Conservation (phyloP, 2,329 filamentous ascomycete genomes). For the Eutypa lata region DNA sequence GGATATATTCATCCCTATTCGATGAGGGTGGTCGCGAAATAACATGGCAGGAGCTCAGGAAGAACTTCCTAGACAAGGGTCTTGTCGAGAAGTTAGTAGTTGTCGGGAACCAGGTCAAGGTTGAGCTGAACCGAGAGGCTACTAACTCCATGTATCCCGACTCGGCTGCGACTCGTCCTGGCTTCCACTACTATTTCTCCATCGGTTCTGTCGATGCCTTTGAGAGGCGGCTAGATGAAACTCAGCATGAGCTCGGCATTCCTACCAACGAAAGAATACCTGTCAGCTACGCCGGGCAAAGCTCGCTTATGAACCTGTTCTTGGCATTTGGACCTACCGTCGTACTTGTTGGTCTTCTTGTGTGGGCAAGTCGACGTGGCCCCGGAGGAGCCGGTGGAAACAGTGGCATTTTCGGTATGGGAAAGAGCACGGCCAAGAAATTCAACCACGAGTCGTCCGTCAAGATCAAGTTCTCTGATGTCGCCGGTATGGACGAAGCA, state of each 20-base stretch:
- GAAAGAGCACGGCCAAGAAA: slow-evolving; percentile 90
- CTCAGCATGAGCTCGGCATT: slow-evolving; percentile 83
- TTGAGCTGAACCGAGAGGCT: slow-evolving; percentile 75
- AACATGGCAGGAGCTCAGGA: slow-evolving; percentile 95
- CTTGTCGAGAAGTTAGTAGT: slow-evolving; percentile 91
- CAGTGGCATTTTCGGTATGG: slow-evolving; percentile 90
- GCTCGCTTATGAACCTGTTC: slow-evolving; percentile 69
- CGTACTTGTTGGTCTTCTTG: slow-evolving; percentile 77
- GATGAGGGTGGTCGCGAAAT: slow-evolving; percentile 65
- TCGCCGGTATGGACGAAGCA: slow-evolving; percentile 96
- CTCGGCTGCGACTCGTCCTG: slow-evolving; percentile 61
- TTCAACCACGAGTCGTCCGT: slow-evolving; percentile 97
- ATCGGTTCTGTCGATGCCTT: slow-evolving; percentile 95
- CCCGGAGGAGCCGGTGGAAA: slow-evolving; percentile 63
- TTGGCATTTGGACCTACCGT: slow-evolving; percentile 81
- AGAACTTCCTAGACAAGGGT: slow-evolving; percentile 92
- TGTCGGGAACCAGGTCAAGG: slow-evolving; percentile 72
- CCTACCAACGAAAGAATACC: slow-evolving; percentile 87
- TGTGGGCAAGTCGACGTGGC: slow-evolving; percentile 73
- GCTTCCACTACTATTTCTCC: slow-evolving; percentile 87
- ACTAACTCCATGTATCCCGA: slow-evolving; percentile 72
- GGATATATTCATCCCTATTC: slow-evolving; percentile 41
- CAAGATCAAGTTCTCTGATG: slow-evolving; percentile 95
- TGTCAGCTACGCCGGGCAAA: slow-evolving; percentile 79
- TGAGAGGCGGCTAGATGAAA: slow-evolving; percentile 81